Base-by-base conservation (phyloP, 2,329 filamentous ascomycete species). In the Fusarium coicis region DNA sequence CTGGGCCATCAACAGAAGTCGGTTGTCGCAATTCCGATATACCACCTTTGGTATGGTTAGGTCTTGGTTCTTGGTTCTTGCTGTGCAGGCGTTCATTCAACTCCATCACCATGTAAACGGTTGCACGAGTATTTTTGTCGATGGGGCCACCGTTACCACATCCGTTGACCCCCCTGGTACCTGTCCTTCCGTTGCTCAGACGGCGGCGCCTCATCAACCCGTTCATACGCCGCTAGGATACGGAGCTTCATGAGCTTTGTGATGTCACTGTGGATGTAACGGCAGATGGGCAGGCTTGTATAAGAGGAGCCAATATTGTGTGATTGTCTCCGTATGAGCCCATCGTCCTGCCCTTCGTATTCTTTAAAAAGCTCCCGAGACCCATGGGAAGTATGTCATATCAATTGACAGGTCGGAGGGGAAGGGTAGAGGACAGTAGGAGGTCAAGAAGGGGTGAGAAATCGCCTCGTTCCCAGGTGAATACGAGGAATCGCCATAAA, bases 401-500 rank as follows among this genome's bases (percentile, higher is more conserved):
- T 30, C 26, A 23, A 34, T 50, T 50, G 47, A 34, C 16, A 50
- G 54, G 32, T 58, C 40, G 37, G 52, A 36, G 46, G 43, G 32
- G 30, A 61, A 52, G 36, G 55, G 32, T n/a, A 54, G 7, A 32
- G 30, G n/a, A 23, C 30, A 53, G 50, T n/a, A 37, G 50, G 37
- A 37, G 23, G 50, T 6, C 23, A 39, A 42, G 40, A 67, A 68
- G 65, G 43, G 62, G 49, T 43, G 42, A 37, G 62, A 40, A 67
- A 40, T 37, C 46, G 61, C 63, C 55, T 65, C 49, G 30, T 28
- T 64, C 50, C 61, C 39, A 55, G 30, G 40, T 43, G 54, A 75
- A 77, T 77, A 77, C 75, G 75, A 77, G 75, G 67, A 68, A 62
- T 62, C 43, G 60, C 66, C 69, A 70, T 43, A 76, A 73, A 72